These are phyloP conservation scores for Bolboschoenus planiculmis DNA, from an alignment of 176 grass and related monocot species.

Conservation along the genomic window DNA sequence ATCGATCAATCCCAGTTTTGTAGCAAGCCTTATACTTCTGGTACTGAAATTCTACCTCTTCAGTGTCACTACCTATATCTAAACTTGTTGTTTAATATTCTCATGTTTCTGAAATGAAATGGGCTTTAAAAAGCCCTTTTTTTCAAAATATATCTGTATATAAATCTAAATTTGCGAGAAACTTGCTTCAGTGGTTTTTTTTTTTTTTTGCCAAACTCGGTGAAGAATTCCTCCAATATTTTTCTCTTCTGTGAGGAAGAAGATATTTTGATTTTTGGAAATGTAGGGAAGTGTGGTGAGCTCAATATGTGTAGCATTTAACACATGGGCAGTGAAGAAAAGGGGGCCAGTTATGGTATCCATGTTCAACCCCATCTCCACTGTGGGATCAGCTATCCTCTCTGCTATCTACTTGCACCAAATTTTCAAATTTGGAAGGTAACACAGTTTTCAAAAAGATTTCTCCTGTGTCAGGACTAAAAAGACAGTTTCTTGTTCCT, in stretches of 20 bases:
- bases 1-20: conserved; percentile 27
- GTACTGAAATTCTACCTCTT: neutral
- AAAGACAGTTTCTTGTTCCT: neutral
- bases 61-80: no score
- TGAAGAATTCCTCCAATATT: neutral
- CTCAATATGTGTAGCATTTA: conserved; percentile 53
- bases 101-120: no score
- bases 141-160: no score
- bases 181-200: neutral
- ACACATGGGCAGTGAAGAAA: conserved; percentile 62
- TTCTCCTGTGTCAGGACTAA: neutral
- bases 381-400: conserved; percentile 50
- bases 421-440: conserved; percentile 46
- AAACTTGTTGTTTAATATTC: no score
- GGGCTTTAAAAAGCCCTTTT: no score
- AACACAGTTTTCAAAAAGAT: neutral
- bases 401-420: conserved; percentile 50
- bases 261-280: neutral
- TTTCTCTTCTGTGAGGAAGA: neutral
- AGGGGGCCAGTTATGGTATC: conserved; percentile 73
- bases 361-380: conserved; percentile 61
- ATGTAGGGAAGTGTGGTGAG: conserved; percentile 43
- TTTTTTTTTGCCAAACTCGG: neutral
- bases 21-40: conserved; percentile 35
- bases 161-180: neutral